Evolutionary conservation across 768 basidiomycete species (phyloP).

Genomic region (Tephrocybe sp.): DNA sequence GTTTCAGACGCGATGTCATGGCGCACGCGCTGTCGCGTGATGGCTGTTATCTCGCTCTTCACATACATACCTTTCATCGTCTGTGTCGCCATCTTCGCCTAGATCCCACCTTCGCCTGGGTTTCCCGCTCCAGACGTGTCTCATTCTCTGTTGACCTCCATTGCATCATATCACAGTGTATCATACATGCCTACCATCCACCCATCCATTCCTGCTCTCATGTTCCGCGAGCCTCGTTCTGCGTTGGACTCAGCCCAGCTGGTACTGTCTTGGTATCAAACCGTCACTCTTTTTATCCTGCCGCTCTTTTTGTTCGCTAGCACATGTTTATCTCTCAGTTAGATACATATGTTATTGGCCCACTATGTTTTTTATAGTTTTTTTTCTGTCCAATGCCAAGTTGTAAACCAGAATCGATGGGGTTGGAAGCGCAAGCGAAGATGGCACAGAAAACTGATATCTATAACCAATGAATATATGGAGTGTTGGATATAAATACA

Average conservation of each 20-base stretch:
- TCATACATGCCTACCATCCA: background rate
- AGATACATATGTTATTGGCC: constrained; percentile 13
- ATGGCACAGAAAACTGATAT: no score
- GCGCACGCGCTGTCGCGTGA: constrained; percentile 74
- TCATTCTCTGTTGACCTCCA: no score
- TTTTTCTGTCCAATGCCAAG: constrained; percentile 4
- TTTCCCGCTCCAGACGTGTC: no score
- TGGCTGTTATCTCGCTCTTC: constrained; percentile 64
- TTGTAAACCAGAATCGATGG: constrained; percentile 8
- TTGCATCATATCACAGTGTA: background rate
- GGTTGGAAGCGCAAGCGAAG: no score
- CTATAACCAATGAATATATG: background rate
- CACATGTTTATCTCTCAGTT: constrained; percentile 15
- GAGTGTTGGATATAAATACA: background rate
- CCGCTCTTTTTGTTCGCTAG: constrained; percentile 12
- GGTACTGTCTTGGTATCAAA: background rate
- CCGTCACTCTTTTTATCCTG: constrained; percentile 8
- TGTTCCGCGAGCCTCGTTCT: background rate
- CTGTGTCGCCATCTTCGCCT: constrained; percentile 64
- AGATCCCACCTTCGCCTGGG: no score
- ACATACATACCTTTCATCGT: constrained; percentile 82
- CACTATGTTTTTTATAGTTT: constrained; percentile 4
- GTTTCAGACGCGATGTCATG: constrained; percentile 67
- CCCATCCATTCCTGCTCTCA: background rate
- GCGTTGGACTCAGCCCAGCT: constrained; percentile 1